Evolutionary conservation across 768 basidiomycete species (phyloP).

Genomic region (Boletus sensibilis): DNA sequence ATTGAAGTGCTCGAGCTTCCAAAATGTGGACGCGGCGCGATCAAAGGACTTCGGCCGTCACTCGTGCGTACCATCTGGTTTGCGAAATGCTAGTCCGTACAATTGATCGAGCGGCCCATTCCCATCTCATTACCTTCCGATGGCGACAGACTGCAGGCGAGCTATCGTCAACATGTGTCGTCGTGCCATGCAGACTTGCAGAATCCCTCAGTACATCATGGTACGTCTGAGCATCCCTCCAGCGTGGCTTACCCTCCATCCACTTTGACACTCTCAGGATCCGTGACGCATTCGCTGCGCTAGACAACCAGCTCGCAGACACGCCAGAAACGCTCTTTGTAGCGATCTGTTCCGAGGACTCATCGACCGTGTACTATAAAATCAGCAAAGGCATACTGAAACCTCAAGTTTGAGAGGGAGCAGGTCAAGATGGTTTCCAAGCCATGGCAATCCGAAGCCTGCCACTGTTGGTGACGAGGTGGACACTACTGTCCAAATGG

Average conservation of each 20-base stretch:
- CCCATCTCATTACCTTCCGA: neutral
- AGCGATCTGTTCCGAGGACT: conserved; percentile 73
- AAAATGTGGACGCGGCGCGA: conserved; percentile 51
- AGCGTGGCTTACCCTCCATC: neutral
- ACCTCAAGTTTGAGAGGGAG: conserved; percentile 48
- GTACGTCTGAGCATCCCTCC: conserved; percentile 36
- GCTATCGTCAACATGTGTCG: conserved; percentile 34
- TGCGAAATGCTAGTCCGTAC: neutral
- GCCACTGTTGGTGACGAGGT: neutral
- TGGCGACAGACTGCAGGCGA: conserved; percentile 38
- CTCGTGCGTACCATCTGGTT: conserved; percentile 37
- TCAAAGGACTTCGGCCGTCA: conserved; percentile 56
- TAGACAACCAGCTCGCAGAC: conserved; percentile 30
- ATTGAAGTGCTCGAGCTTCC: conserved; percentile 62
- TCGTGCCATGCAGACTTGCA: conserved; percentile 67
- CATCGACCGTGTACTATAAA: conserved; percentile 84
- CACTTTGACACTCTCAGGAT: conserved; percentile 43
- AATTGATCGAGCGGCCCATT: neutral
- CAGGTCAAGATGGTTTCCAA: too few relatives aligned
- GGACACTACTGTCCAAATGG: neutral
- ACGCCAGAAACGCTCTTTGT: conserved; percentile 53
- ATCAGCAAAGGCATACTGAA: conserved; percentile 76
- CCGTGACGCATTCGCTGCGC: conserved; percentile 50
- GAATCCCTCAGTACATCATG: conserved; percentile 65
- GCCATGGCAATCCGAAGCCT: neutral